Percentiles rank a stretch among this genome's conserved stretches.
Evolutionary conservation across 2,329 filamentous ascomycete genomes (phyloP).

Genomic region (Colletotrichum limetticola): DNA sequence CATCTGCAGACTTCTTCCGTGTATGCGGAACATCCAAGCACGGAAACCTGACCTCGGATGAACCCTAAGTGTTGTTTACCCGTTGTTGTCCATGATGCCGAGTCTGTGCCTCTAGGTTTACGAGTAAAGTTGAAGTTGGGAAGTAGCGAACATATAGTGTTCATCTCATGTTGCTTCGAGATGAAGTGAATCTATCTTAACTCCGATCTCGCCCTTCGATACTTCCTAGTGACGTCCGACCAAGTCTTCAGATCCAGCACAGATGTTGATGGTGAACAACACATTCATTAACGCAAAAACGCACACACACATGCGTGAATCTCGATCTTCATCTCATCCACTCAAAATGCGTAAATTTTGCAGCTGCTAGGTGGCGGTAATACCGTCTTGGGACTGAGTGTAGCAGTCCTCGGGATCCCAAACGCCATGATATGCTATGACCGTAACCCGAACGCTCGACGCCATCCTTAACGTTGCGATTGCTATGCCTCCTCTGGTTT

Average conservation of each 20-base stretch:
- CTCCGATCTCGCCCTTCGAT: background rate
- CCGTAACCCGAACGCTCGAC: conserved; percentile 1
- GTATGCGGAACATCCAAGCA: background rate
- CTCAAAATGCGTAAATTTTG: background rate
- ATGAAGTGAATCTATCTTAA: background rate
- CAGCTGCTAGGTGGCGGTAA: background rate
- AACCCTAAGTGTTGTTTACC: background rate
- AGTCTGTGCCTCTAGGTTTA: background rate
- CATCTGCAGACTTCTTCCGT: background rate
- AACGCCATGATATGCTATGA: conserved; percentile 34
- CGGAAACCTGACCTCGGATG: background rate
- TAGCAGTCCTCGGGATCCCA: conserved; percentile 2
- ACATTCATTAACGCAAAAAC: background rate
- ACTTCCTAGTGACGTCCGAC: background rate
- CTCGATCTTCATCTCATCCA: background rate
- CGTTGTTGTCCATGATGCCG: background rate
- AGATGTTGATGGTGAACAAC: background rate
- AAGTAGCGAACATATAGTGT: background rate
- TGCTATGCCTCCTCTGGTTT: background rate
- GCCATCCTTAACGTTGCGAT: background rate
- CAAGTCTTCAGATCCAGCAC: background rate
- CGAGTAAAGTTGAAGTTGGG: background rate
- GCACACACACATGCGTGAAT: background rate
- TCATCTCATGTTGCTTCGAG: background rate
- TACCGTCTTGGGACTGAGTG: background rate